Evolutionary conservation across 495 filamentous ascomycete species (phyloP), one percentile per base, ranked within the genome.

Genomic region (Elaphomyces granulatus): DNA sequence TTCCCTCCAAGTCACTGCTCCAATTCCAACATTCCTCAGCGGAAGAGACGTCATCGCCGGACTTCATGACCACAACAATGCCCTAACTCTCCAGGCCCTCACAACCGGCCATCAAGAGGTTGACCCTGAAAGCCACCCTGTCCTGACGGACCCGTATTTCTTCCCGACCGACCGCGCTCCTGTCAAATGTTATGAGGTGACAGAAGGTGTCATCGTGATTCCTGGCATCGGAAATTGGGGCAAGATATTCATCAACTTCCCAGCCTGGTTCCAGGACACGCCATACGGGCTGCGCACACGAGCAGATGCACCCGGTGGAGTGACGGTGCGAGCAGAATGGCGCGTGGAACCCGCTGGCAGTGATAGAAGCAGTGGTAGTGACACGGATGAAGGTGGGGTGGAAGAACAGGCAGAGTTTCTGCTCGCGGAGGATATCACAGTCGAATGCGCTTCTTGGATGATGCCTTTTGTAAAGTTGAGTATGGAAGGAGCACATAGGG

Each of bases 221-320:
- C 32, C 32, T 17, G 32, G 32, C 32, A 14, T 14, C 4, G 32
- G 32, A 4, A 17, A 34, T 4, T 34, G 32, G 32, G 32, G 4
- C 4, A 34, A 34, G 32, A 34, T 4, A 14, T 34, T 4, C 32
- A 4, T 34, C n/a, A 34, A 4, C 32, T 34, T 34, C n/a, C 32
- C n/a, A 8, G 32, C 18, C 4, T 34, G 32, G 32, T 34, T 34
- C 32, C 32, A 34, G n/a, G 32, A 34, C 18, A 34, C 32, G 32
- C n/a, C 4, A 4, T 34, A 8, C 4, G 32, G 32, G n/a, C 14
- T 34, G 4, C 32, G 32, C 14, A 34, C 32, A 4, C 32, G 32
- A 4, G 32, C 32, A 4, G 32, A 34, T 34, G 32, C 32, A 4
- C 32, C 32, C 14, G 32, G 8, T 14, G 32, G 32, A 4, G 32